Base-by-base conservation (phyloP, 306 rosid genomes). In the Pyrus pyrifolia region DNA sequence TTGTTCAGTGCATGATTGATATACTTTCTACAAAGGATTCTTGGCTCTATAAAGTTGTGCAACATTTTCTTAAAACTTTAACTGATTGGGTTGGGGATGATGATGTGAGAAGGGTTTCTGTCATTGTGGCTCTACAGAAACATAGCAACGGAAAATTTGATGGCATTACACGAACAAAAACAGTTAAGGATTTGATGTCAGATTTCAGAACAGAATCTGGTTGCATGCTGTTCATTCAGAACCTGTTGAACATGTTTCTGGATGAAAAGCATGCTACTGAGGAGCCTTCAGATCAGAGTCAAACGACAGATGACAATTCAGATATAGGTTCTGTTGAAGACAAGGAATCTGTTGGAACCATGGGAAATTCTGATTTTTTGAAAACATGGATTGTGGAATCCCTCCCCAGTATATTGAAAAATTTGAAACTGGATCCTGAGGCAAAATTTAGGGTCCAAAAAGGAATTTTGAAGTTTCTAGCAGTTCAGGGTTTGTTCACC, bases 271-370 rank as follows among this genome's bases (percentile, higher is more conserved):
- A 86, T 81, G 79, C 85, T 76, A 72, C 75, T 6, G 99, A 95
- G 80, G 99, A 95, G 83, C 99, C 99, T 74, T 95, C 97, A 27
- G 99, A 95, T 76, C 99, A 92, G 85, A 92, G 99, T 85, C 96
- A 92, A 87, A 95, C 97, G 72, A 92, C 97, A 49, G 97, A 95
- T 85, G 99, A 95, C 81, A 95, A 92, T 83, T 90, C 97, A 74
- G 99, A 95, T 86, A 83, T 89, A 68, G 97, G 96, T 72, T 89
- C 93, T 11, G 49, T 85, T 35, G 97, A 96, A 87, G 97, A 92
- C 79, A 92, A 91, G 85, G 98, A 89, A 76, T 83, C 84, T 8
- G 78, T 80, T 7, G 89, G 90, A 70, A 75, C 78, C 74, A 71
- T 78, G 76, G 98, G 91, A 35, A 91, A 82, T 86, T 87, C 88